Evolutionary conservation across 345 rosid species (phyloP), one percentile per base, ranked within the genome.

Genomic region (Viola odorata): DNA sequence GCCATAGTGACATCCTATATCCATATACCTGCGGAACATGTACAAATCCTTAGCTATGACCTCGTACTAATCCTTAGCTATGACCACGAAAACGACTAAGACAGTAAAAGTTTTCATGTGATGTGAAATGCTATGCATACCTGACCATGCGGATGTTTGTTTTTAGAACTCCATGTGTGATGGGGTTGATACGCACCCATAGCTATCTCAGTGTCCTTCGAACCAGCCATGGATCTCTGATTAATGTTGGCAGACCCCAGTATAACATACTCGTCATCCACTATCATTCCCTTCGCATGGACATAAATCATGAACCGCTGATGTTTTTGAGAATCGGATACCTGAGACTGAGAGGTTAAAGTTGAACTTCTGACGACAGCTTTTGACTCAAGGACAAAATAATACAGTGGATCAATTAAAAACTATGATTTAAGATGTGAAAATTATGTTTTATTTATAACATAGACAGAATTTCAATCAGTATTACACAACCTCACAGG

Each of bases 161-260:
- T 73, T 74, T 79, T 86, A 55, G 61, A 2, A 47, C 68, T 62
- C 85, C 96, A 88, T 8, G 96, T 67, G 65, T 86, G 75, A 77
- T 82, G 81, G 36, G 96, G 99, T 72, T 94, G 99, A 70, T 94
- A 94, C 10, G 96, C 89, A 59, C 97, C 99, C 99, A 94, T 84
- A 15, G 97, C 97, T 57, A 85, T 85, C 78, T 91, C 97, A 0
- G 97, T 84, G 69, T 91, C 98, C 73, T 85, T 91, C 3, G 96
- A 75, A 7, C 98, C 98, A n/a, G 95, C 96, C 95, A 91, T 78
- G 23, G 98, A 91, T 75, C 98, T 84, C 82, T 91, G 98, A 81
- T 91, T 91, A 51, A 91, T 85, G 80, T 91, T 91, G 36, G 98
- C 98, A 23, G 98, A 91, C 75, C 98, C 98, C 39, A 91, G 12